Base-by-base conservation (phyloP, 208 protist genomes). In the Acanthamoeba polyphaga region DNA sequence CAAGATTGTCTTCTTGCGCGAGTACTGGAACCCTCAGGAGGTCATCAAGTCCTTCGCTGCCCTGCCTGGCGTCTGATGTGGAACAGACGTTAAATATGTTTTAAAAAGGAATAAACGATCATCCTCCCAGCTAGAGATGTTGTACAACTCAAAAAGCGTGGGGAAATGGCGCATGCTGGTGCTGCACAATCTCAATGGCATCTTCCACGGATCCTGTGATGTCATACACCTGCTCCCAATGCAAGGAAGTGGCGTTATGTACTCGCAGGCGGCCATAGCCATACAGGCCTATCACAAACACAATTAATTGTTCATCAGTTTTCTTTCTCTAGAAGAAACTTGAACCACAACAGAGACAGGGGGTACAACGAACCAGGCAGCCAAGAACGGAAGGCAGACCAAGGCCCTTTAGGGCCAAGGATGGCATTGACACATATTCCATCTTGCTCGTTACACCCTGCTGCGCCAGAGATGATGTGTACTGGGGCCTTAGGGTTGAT, bases 351-450 rank as follows among this genome's bases (percentile, higher is more conserved):
- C 12, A 8, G 4, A 46, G 6, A 43, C 8, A 49, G n/a, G 34
- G 27, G 46, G 8, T 7, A 22, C 17, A 51, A 55, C 43, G 13
- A 3, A 76, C 87, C 87, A 24, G 87, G 87, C 38, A 92, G 43
- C 87, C 87, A 92, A 13, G 87, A 92, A 24, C 90, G 66, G 70
- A 85, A 84, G 51, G 90, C 90, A 3, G 90, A 94, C 90, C 90
- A 94, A 38, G 66, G 70, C 4, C 90, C 90, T 32, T 68, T 84
- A 29, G 90, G 90, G 49, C 68, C 70, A 15, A 84, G 43, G 68
- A 94, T 94, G 38, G 90, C 53, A 38, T 94, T 84, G 6, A 94
- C 66, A 38, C 90, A 94, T 32, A 94, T 34, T 13, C 90, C 90
- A 17, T 84, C 66, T 24, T 94, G 90, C 51, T 85, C 66, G 27